Evolutionary conservation across 257 asterid genomes (phyloP).

Genomic region (Lycium ferocissimum): DNA sequence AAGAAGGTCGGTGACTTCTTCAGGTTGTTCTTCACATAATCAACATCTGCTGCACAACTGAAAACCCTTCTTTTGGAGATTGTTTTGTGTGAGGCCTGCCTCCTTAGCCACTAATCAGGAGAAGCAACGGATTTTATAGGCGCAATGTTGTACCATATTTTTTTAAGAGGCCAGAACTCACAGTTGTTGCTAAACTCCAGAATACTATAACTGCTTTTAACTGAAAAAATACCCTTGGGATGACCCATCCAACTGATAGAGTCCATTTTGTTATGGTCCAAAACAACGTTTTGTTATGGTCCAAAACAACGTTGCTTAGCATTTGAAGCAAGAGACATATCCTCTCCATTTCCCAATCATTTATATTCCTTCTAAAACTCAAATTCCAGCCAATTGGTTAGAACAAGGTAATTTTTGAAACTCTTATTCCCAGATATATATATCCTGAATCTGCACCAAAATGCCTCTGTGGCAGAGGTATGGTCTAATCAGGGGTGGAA

Average conservation of each 20-base stretch:
- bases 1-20: too few species aligned
- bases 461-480: too few species aligned
- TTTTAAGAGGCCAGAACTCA: not conserved
- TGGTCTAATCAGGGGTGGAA: too few species aligned
- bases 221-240: not conserved
- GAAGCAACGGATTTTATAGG: too few species aligned
- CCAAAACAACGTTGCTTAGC: not conserved
- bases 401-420: too few species aligned
- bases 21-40: too few species aligned
- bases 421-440: too few species aligned
- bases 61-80: too few species aligned
- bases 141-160: not conserved
- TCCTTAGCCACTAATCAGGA: too few species aligned
- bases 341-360: constrained; percentile 2
- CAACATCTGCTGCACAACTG: too few species aligned
- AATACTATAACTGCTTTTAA: not conserved
- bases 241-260: constrained; percentile 8
- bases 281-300: not conserved
- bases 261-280: not conserved
- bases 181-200: not conserved
- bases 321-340: not conserved
- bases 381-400: not conserved
- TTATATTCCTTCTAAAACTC: constrained; percentile 3
- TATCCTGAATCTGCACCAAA: too few species aligned
- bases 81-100: too few species aligned